phyloP scores from a whole-genome alignment of 805 yeast species.

The Monosporozyma siamensis region DNA sequence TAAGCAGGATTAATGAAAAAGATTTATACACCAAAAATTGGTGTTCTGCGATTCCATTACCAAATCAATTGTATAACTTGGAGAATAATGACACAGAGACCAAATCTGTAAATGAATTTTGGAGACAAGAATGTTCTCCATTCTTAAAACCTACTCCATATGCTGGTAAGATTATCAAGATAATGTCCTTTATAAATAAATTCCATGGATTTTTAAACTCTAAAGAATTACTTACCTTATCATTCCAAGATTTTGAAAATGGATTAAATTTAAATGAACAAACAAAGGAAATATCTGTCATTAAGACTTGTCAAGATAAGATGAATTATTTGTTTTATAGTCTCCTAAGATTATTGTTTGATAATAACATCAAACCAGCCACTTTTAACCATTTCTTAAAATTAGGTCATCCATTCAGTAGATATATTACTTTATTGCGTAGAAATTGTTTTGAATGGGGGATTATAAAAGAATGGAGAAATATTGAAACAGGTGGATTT shows the following conservation, averaged over 20 bases:
- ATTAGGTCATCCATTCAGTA: slow-evolving; percentile 17
- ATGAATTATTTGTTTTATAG: slow-evolving; percentile 23
- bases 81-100: not conserved
- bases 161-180: slow-evolving; percentile 24
- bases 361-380: slow-evolving; percentile 5
- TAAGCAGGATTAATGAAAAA: slow-evolving; percentile 4
- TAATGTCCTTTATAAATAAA: slow-evolving; percentile 26
- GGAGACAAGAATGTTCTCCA: not conserved
- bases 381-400: slow-evolving; percentile 12
- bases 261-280: slow-evolving; percentile 21
- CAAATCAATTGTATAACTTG: not conserved
- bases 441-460: slow-evolving; percentile 22
- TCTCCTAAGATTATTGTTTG: slow-evolving; percentile 19
- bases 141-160: slow-evolving; percentile 16
- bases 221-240: slow-evolving; percentile 15
- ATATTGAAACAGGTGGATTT: slow-evolving; percentile 20
- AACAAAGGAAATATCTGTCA: slow-evolving; percentile 14
- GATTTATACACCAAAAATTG: slow-evolving; percentile 13
- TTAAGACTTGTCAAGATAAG: slow-evolving; percentile 19
- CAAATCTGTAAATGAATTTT: not conserved
- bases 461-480: slow-evolving; percentile 25
- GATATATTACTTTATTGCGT: slow-evolving; percentile 17
- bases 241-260: slow-evolving; percentile 27
- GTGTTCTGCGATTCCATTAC: slow-evolving; percentile 23
- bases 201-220: slow-evolving; percentile 18